Base-by-base conservation (phyloP, 2,329 filamentous ascomycete species). In the Beauveria rudraprayagi region DNA sequence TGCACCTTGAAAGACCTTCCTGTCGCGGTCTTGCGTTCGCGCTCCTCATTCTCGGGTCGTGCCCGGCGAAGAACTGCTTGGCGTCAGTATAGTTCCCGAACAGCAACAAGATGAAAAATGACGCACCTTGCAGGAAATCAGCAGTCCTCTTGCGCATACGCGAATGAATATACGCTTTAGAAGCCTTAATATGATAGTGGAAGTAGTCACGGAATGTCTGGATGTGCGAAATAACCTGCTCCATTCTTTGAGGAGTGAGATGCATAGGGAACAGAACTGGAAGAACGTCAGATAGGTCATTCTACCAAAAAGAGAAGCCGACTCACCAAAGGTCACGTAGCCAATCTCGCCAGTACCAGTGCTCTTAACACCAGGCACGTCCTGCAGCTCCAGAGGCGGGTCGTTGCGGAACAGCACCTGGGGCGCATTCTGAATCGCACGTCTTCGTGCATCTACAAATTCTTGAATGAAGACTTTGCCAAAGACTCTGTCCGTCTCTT, bases 151-250 rank as follows among this genome's bases (percentile, higher is more conserved):
- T 91, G 73, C 94, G 88, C 94, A 99, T 99, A 70, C 95, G 86
- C 40, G 92, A 95, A 82, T 99, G 94, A 66, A 99, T 99, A 72
- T 97, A 99, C 58, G 95, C 94, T 82, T 99, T 99, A 65, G 92
- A 97, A 34, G 94, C 95, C 79, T 99, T 99, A 78, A 99, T 99
- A 77, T 99, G 94, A 76, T 99, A 99, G 76, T 99, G 94, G 82
- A 99, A 99, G 77, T 99, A 99, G 73, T 99, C 94, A 67, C 94
- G 90, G 90, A 99, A 99, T 16, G 94, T 99, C 78, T 99, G 95
- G 70, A 99, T 97, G 75, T 99, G 95, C 56, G 92, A 97, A 68
- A 99, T 99, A 73, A 95, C 92, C 67, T 97, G 92, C 63, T 90
- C 88, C 78, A 95, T 91, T 72, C 92, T 86, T 75, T 97, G 91